Conservation (phyloP, 305 asterid species). For the Fraxinus latifolia region DNA sequence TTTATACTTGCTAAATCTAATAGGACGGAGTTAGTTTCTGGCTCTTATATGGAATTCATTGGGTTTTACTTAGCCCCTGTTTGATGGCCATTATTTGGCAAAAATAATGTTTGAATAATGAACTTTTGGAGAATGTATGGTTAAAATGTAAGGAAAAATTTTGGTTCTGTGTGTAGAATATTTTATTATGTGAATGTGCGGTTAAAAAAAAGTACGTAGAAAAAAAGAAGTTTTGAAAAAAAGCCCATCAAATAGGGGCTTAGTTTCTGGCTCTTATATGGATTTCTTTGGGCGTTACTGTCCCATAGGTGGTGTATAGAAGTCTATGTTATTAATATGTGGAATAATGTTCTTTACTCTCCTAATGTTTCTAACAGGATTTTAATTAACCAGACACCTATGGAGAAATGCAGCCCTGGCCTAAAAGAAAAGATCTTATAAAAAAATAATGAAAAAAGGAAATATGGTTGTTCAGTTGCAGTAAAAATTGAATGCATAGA, state of each 20-base stretch:
- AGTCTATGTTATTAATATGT: background rate
- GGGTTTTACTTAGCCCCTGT: background rate
- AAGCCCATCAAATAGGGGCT: background rate
- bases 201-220: background rate
- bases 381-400: background rate
- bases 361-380: background rate
- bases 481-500: slow-evolving; percentile 13
- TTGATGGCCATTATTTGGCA: background rate
- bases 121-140: background rate
- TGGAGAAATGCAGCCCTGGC: background rate
- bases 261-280: background rate
- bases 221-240: background rate
- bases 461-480: slow-evolving; percentile 8
- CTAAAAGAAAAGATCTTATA: background rate
- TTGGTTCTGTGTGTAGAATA: background rate
- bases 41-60: background rate
- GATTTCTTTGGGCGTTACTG: background rate
- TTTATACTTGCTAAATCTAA: background rate
- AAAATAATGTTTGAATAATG: background rate
- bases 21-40: background rate
- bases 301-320: background rate
- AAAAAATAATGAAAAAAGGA: slow-evolving; percentile 2
- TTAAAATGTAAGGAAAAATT: background rate
- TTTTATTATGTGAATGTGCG: background rate
- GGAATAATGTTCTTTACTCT: slow-evolving; percentile 1